phyloP scores from a whole-genome alignment of 345 rosid species.

The Orychophragmus violaceus region DNA sequence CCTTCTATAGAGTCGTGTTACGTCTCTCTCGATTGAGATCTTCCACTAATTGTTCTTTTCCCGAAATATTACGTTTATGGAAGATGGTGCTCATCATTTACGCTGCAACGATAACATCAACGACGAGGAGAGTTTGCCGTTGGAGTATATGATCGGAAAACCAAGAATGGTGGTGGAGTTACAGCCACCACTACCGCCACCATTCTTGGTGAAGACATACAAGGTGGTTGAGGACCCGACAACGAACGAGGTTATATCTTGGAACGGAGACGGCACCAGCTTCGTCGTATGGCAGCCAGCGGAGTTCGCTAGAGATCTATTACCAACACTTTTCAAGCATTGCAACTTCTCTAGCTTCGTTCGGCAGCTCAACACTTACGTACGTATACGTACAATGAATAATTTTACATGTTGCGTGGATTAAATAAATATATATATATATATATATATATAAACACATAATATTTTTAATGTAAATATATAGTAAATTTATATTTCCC shows the following conservation, averaged over 20 bases:
- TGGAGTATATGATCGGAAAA: background rate
- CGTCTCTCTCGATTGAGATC: constrained; percentile 7
- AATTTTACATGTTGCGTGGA: too few relatives aligned
- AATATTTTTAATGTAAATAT: too few relatives aligned
- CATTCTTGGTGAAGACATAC: constrained; percentile 68
- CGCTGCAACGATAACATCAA: background rate
- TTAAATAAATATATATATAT: too few relatives aligned
- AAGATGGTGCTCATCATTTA: background rate
- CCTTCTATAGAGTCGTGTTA: constrained; percentile 6
- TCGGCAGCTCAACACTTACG: constrained; percentile 84
- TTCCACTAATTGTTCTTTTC: background rate
- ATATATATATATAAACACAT: too few relatives aligned
- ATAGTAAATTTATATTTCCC: too few relatives aligned
- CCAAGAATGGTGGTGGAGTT: constrained; percentile 4
- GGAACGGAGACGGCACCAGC: constrained; percentile 65
- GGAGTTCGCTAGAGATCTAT: constrained; percentile 70
- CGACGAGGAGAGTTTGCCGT: background rate
- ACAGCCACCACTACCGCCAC: constrained; percentile 15
- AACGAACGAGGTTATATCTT: constrained; percentile 63
- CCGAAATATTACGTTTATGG: constrained; percentile 2
- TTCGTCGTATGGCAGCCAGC: constrained; percentile 79
- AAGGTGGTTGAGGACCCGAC: constrained; percentile 67
- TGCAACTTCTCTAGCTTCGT: constrained; percentile 90
- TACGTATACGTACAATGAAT: too few relatives aligned
- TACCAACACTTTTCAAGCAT: constrained; percentile 80